Base-by-base conservation (phyloP, 345 rosid genomes). In the Arabidopsis thaliana region DNA sequence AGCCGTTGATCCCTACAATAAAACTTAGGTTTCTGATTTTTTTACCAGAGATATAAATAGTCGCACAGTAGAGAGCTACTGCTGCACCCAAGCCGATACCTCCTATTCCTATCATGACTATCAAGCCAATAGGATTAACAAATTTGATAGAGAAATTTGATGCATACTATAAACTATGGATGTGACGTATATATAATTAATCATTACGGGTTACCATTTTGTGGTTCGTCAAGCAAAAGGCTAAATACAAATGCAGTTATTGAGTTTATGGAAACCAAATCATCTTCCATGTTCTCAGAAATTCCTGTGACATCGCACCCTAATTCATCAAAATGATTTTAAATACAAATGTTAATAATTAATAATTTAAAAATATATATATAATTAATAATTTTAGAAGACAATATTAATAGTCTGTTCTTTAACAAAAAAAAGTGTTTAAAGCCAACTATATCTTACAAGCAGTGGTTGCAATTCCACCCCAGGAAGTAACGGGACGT, bases 21-120 rank as follows among this genome's bases (percentile, higher is more conserved):
- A 5, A 1, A 13, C 48, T 44, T 36, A 36, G 38, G 9, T 6
- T 6, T 36, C 6, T 6, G 38, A 6, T 6, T 36, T 36, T 6
- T 6, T 14, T 3, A 3, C 44, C 44, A 3, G 44, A 2, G 44
- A 4, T 12, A 10, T 11, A 16, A 46, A 9, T 0, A 46, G 23
- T 6, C 3, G 10, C 9, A 16, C 6, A 7, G 10, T 46, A 46
- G 51, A 46, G 51, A 46, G 24, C 10, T 46, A 2, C 9, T 3
- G 24, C 51, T 46, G 51, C 51, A 46, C 51, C 51, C 88, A 85
- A 86, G 37, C 97, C 87, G 76, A 89, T 87, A 57, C 94, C 93
- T 77, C 94, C 97, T 33, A 91, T 69, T 13, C 94, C 97, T 20
- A 85, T 81, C 77, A 82, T 85, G 66, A 91, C 97, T 91, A 83